Evolutionary conservation across 768 basidiomycete species (phyloP).

Genomic region (Leccinum sublutescens): DNA sequence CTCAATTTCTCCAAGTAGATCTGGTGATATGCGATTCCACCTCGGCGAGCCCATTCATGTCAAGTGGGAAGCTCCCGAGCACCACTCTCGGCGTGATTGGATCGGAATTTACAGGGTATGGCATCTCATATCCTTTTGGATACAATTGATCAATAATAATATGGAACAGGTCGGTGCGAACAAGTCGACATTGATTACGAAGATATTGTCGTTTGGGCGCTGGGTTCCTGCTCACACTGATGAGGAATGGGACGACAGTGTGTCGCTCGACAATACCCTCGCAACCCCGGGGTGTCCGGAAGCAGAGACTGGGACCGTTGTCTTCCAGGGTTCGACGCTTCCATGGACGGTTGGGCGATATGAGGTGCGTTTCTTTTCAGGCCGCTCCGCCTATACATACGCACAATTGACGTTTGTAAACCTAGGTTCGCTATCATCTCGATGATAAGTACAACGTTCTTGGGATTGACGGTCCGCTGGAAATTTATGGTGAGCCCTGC

Average conservation of each 20-base stretch:
- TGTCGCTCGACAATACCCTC: constrained; percentile 50
- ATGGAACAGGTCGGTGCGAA: constrained; percentile 78
- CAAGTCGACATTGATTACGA: constrained; percentile 77
- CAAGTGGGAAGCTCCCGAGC: constrained; percentile 81
- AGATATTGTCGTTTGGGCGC: constrained; percentile 80
- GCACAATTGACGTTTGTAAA: constrained; percentile 3
- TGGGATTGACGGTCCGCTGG: constrained; percentile 78
- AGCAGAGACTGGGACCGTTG: constrained; percentile 58
- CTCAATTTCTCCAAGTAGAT: constrained; percentile 51
- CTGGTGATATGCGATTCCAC: constrained; percentile 65
- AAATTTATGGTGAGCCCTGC: constrained; percentile 73
- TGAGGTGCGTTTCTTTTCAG: constrained; percentile 46
- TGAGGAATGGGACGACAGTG: constrained; percentile 92
- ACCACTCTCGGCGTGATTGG: constrained; percentile 93
- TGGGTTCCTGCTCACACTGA: constrained; percentile 85
- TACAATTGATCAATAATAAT: not conserved
- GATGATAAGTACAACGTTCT: constrained; percentile 98
- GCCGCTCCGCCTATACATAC: not conserved
- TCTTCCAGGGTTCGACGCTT: constrained; percentile 75
- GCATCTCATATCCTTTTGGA: constrained; percentile 8
- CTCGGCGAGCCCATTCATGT: constrained; percentile 89
- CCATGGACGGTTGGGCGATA: constrained; percentile 88
- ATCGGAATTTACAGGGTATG: constrained; percentile 85
- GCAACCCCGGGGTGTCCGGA: constrained; percentile 38
- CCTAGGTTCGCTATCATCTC: constrained; percentile 85